Percentiles rank a stretch among this genome's conserved stretches.
These are phyloP conservation scores for Beauveria bassiana DNA, from an alignment of 2,329 filamentous ascomycete species.

Conservation along the genomic window DNA sequence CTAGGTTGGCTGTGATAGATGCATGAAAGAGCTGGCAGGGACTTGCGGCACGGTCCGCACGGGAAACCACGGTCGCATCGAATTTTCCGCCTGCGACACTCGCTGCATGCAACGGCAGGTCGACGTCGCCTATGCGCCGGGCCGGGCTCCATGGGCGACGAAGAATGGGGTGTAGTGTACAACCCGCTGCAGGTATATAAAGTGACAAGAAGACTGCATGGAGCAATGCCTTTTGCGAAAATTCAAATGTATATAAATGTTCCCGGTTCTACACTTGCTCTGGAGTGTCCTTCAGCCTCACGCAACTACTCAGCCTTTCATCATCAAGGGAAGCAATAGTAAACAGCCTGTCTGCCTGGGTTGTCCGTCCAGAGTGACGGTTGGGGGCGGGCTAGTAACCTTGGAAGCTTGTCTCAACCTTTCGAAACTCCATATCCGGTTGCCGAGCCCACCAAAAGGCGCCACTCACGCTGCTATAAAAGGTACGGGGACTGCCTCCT, in stretches of 20 bases:
- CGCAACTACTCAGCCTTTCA: neutral
- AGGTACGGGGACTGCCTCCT: neutral
- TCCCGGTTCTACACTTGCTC: neutral
- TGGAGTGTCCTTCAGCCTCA: neutral
- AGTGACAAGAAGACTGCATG: too few relatives aligned
- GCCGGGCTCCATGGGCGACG: slow-evolving; percentile 12
- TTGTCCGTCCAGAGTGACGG: neutral
- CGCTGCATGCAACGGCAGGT: slow-evolving; percentile 15
- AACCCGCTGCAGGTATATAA: neutral
- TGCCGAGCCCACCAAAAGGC: neutral
- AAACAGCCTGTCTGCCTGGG: neutral
- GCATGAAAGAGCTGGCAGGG: slow-evolving; percentile 12
- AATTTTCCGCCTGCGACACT: slow-evolving; percentile 15
- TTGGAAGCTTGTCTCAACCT: neutral
- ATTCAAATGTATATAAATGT: neutral
- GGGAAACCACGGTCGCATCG: slow-evolving; percentile 14
- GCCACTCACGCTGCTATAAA: neutral
- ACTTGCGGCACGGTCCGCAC: slow-evolving; percentile 15
- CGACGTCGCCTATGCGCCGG: slow-evolving; percentile 14
- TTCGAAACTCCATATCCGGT: neutral
- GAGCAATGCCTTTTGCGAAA: neutral
- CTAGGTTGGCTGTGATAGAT: slow-evolving; percentile 13
- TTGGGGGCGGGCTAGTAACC: neutral
- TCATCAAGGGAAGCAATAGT: neutral
- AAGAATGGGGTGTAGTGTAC: neutral